Conservation (phyloP, 805 yeast genomes). For the Ogataea naganishii region DNA sequence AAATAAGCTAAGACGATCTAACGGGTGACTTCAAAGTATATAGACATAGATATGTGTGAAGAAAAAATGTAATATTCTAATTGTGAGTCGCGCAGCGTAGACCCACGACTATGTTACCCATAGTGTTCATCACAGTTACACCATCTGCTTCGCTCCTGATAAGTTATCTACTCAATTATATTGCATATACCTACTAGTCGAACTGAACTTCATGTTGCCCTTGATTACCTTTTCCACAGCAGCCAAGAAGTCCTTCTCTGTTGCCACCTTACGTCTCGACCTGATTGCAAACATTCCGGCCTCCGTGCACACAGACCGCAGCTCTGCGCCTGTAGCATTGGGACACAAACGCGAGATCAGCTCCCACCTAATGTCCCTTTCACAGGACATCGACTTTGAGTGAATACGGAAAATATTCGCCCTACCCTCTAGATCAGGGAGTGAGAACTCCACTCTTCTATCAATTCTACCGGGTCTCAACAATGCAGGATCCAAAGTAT, state of each 20-base stretch:
- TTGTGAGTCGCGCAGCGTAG: no score
- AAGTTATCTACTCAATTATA: conserved; percentile 47
- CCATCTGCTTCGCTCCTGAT: not conserved
- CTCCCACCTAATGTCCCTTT: conserved; percentile 97
- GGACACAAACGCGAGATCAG: conserved; percentile 95
- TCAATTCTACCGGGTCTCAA: conserved; percentile 98
- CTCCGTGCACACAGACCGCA: conserved; percentile 97
- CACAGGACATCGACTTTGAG: conserved; percentile 95
- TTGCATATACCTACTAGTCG: conserved; percentile 98
- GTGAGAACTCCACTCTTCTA: conserved; percentile 93
- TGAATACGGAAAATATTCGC: conserved; percentile 97
- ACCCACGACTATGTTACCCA: no score
- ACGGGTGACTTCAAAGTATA: no score
- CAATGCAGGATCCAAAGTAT: conserved; percentile 95
- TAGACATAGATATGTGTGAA: no score
- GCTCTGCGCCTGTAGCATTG: conserved; percentile 97
- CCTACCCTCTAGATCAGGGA: conserved; percentile 96
- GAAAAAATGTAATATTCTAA: no score
- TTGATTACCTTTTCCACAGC: conserved; percentile 98
- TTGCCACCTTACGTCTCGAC: conserved; percentile 96
- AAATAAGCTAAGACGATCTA: no score
- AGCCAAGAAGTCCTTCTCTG: conserved; percentile 94
- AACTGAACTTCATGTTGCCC: conserved; percentile 96
- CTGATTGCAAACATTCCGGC: conserved; percentile 99
- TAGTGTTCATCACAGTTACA: no score